These are phyloP conservation scores for Sporothrix pseudoabietina DNA, from an alignment of 2,329 filamentous ascomycete species.

Conservation along the genomic window DNA sequence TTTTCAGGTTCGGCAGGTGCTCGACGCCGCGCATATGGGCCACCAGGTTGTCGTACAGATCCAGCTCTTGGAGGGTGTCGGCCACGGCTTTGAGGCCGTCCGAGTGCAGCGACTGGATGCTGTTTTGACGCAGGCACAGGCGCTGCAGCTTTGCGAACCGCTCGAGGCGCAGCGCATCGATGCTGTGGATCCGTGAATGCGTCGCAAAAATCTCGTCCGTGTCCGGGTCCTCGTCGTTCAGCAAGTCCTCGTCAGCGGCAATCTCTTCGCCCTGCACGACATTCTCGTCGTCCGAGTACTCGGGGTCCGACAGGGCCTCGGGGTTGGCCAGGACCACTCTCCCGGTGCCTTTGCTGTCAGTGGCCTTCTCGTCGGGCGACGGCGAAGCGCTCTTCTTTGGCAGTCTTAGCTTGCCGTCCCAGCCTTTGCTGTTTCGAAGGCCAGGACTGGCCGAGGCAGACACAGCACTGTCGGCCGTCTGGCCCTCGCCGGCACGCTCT, in stretches of 20 bases:
- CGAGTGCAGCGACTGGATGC: constrained; percentile 67
- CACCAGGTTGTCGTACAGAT: constrained; percentile 96
- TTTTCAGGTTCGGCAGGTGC: constrained; percentile 71
- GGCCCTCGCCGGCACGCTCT: constrained; percentile 42
- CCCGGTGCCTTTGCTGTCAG: background rate
- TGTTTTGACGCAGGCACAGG: constrained; percentile 90
- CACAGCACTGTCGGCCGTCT: constrained; percentile 44
- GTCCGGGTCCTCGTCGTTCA: constrained; percentile 62
- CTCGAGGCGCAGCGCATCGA: constrained; percentile 76
- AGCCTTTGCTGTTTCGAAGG: constrained; percentile 66
- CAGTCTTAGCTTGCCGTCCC: constrained; percentile 81
- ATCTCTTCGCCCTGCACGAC: constrained; percentile 73
- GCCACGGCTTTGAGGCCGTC: constrained; percentile 63
- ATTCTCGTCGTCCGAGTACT: constrained; percentile 75
- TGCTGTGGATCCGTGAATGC: constrained; percentile 81
- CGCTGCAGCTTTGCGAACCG: constrained; percentile 76
- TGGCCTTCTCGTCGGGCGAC: background rate
- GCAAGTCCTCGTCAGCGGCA: constrained; percentile 73
- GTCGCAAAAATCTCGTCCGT: constrained; percentile 82
- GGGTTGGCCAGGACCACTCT: constrained; percentile 68
- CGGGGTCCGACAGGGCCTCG: constrained; percentile 79
- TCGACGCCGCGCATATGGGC: constrained; percentile 84
- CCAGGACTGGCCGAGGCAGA: constrained; percentile 46
- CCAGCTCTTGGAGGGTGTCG: constrained; percentile 74
- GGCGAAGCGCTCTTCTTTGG: constrained; percentile 53